A percentile compares a stretch with the other conserved stretches of the same genome.
Conservation (phyloP, 495 filamentous ascomycete genomes). For the Penicillium nucicola region DNA sequence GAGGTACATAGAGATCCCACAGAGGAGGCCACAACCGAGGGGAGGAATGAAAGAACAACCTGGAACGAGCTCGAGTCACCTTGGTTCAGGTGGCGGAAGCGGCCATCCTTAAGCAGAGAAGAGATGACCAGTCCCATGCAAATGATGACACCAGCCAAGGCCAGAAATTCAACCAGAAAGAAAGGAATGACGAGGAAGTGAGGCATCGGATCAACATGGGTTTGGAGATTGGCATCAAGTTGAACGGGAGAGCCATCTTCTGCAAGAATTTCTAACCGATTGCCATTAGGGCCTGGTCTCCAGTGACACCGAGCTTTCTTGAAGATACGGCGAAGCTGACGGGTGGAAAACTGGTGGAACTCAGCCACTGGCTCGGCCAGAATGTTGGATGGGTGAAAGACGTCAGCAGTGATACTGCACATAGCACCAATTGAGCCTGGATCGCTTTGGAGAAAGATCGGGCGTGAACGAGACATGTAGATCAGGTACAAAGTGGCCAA, state of each 20-base stretch:
- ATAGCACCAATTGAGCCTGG: slow-evolving; percentile 41
- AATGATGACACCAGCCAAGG: slow-evolving; percentile 34
- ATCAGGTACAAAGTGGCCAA: slow-evolving; percentile 27
- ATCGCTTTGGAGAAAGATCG: slow-evolving; percentile 37
- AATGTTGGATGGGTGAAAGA: slow-evolving; percentile 32
- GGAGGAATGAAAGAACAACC: slow-evolving; percentile 35
- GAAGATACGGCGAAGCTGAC: slow-evolving; percentile 34
- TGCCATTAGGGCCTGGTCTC: slow-evolving; percentile 28
- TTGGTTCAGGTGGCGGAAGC: slow-evolving; percentile 35
- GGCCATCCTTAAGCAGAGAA: slow-evolving; percentile 31
- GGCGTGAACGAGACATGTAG: slow-evolving; percentile 28
- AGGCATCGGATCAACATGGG: slow-evolving; percentile 33
- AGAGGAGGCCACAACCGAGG: slow-evolving; percentile 36
- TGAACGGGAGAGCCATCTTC: slow-evolving; percentile 31
- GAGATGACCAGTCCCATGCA: slow-evolving; percentile 32
- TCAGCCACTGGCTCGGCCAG: slow-evolving; percentile 28
- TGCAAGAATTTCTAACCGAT: slow-evolving; percentile 33
- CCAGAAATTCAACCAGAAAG: slow-evolving; percentile 38
- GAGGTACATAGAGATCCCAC: slow-evolving; percentile 38
- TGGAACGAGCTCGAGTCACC: slow-evolving; percentile 36
- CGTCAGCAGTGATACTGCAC: slow-evolving; percentile 39
- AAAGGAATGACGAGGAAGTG: slow-evolving; percentile 41
- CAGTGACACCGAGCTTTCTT: slow-evolving; percentile 32
- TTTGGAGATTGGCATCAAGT: slow-evolving; percentile 22
- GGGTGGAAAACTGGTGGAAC: slow-evolving; percentile 39